Base-by-base conservation (phyloP, 2,329 filamentous ascomycete species). In the Cordyceps cicadae region DNA sequence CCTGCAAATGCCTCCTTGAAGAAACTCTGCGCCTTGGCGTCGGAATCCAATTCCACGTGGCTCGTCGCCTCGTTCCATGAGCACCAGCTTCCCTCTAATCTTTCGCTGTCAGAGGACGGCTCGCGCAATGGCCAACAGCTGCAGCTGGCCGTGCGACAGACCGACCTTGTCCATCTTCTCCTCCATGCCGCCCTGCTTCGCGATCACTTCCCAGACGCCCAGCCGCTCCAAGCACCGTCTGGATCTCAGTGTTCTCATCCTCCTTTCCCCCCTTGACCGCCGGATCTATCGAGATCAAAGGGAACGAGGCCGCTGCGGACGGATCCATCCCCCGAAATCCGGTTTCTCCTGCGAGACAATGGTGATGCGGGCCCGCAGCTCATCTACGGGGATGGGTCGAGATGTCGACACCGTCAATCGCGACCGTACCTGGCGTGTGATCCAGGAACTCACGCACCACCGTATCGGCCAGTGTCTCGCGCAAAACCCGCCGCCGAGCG, bases 111-210 rank as follows among this genome's bases (percentile, higher is more conserved):
- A 70, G 26, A 87, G 69, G 29, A 86, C 72, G 0, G 81, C 84
- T 3, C 83, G 72, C 2, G 81, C 83, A 8, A 87, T 74, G 64
- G 79, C 83, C 65, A 87, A 83, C 1, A 87, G 75, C 67, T 87
- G 84, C 59, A 77, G 76, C 68, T 87, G 83, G 0, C 85, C 85
- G 58, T 79, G 76, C 5, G 76, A 79, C 8, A 83, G 70, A 57
- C 74, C 71, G 7, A 79, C 73, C 1, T 75, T 69, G 15, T 75
- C 71, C 52, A 85, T 74, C 6, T 53, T 60, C 1, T 66, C 66
- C 3, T 63, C 63, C 0, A 75, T 64, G 0, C 72, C 71, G 2
- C 67, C 65, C 39, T 14, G 66, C 59, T 14, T 69, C 66, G 48
- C 68, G 66, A 2, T 67, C 43, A 2, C 67, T 0, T 62, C 34